Evolutionary conservation across 495 filamentous ascomycete genomes (phyloP).

Genomic region (Talaromyces adpressus): DNA sequence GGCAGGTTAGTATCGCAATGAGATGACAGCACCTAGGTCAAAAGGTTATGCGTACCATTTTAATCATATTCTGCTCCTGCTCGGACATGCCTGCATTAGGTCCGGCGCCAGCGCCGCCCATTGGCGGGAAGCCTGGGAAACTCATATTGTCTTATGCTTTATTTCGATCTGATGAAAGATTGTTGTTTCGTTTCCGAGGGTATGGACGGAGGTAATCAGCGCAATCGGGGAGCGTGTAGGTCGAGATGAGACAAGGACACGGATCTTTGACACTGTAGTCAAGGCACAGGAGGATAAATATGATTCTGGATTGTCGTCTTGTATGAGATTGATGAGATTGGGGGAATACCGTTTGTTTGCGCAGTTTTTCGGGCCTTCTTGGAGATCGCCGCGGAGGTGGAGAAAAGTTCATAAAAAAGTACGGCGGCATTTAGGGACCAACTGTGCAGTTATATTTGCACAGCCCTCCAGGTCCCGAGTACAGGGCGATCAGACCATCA

Average conservation of each 20-base stretch:
- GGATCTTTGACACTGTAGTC: neutral
- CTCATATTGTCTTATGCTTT: constrained; percentile 27
- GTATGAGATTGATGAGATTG: neutral
- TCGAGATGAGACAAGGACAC: neutral
- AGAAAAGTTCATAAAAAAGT: constrained; percentile 14
- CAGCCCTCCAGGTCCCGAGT: neutral
- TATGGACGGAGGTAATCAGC: neutral
- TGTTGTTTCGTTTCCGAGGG: neutral
- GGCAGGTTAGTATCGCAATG: neutral
- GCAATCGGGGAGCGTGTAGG: neutral
- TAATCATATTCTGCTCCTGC: constrained; percentile 47
- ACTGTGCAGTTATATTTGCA: neutral
- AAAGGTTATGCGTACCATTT: constrained; percentile 26
- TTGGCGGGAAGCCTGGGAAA: constrained; percentile 34
- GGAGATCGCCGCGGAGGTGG: neutral
- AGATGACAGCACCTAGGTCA: neutral
- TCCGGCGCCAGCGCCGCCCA: constrained; percentile 18
- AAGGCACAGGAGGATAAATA: neutral
- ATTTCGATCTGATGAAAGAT: no score
- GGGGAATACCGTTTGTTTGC: neutral
- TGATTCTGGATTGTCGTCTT: neutral
- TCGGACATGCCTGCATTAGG: constrained; percentile 38
- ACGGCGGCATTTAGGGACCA: constrained; percentile 14
- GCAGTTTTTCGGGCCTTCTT: neutral
- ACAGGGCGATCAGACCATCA: neutral